Percentiles rank a stretch among this genome's conserved stretches.
Conservation (phyloP, 768 basidiomycete genomes). For the Mycena galopus region DNA sequence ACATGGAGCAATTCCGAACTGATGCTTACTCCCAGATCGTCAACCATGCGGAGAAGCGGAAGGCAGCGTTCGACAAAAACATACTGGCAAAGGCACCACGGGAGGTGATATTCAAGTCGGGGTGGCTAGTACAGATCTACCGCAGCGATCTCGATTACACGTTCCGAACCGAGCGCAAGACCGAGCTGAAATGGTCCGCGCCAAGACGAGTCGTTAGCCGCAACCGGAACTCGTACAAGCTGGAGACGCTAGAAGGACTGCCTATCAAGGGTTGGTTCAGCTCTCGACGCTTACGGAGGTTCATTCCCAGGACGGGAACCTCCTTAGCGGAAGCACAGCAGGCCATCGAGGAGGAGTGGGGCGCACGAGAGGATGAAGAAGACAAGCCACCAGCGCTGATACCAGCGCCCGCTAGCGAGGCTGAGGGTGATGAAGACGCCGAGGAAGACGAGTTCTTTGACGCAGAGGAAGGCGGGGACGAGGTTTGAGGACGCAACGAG, state of each 20-base stretch:
- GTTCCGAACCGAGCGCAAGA: constrained; percentile 35
- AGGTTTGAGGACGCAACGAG: too few relatives aligned
- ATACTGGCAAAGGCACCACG: constrained; percentile 17
- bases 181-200: constrained; percentile 44
- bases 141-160: constrained; percentile 27
- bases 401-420: too few relatives aligned
- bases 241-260: constrained; percentile 31
- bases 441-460: too few relatives aligned
- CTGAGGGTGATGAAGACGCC: too few relatives aligned
- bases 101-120: constrained; percentile 36
- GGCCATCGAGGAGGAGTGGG: too few relatives aligned
- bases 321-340: too few relatives aligned
- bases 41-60: constrained; percentile 33
- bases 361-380: too few relatives aligned
- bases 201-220: constrained; percentile 31
- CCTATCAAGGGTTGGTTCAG: constrained; percentile 28
- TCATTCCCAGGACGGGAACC: too few relatives aligned
- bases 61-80: too few relatives aligned
- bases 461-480: too few relatives aligned
- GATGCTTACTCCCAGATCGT: constrained; percentile 36
- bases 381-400: too few relatives aligned
- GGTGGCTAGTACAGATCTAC: constrained; percentile 40
- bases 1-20: constrained; percentile 36
- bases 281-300: constrained; percentile 22
- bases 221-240: constrained; percentile 36